phyloP scores from a whole-genome alignment of 1,284 basidiomycete genomes.

The Schizophyllum commune region DNA sequence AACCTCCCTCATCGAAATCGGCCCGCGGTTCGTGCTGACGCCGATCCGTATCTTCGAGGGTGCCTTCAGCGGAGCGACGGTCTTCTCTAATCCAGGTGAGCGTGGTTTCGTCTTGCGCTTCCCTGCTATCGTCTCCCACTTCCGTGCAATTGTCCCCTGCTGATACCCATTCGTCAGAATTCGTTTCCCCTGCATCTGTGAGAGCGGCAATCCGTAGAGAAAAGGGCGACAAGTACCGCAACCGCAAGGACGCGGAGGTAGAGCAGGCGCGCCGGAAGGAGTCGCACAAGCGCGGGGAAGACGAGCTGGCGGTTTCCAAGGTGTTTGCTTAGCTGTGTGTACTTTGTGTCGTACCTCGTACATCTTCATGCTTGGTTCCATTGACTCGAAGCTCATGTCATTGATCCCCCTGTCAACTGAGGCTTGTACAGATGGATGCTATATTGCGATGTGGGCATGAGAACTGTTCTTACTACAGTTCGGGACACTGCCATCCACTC shows the following conservation, averaged over 20 bases:
- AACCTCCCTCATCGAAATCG: constrained; percentile 87
- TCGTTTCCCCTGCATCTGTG: constrained; percentile 81
- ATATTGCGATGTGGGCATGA: no score
- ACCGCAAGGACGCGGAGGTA: constrained; percentile 72
- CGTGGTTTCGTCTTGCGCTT: not conserved
- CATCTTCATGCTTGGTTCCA: no score
- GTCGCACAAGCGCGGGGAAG: constrained; percentile 60
- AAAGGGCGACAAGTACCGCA: constrained; percentile 75
- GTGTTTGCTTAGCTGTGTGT: constrained; percentile 66
- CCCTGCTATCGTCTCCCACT: not conserved
- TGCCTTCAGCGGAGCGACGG: constrained; percentile 89
- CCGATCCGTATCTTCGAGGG: constrained; percentile 99
- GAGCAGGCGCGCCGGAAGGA: constrained; percentile 65
- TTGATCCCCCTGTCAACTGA: no score
- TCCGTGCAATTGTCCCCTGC: not conserved
- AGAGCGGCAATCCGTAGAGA: constrained; percentile 67
- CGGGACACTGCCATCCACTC: not conserved
- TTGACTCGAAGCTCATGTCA: no score
- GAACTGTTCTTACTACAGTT: no score
- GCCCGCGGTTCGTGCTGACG: constrained; percentile 94
- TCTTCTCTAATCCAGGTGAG: constrained; percentile 92
- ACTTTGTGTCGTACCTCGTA: not conserved
- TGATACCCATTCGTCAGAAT: constrained; percentile 49
- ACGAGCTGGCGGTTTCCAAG: constrained; percentile 78
- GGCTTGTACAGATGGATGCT: no score